Conservation (phyloP, 2,329 filamentous ascomycete species). For the Metarhizium robertsii region DNA sequence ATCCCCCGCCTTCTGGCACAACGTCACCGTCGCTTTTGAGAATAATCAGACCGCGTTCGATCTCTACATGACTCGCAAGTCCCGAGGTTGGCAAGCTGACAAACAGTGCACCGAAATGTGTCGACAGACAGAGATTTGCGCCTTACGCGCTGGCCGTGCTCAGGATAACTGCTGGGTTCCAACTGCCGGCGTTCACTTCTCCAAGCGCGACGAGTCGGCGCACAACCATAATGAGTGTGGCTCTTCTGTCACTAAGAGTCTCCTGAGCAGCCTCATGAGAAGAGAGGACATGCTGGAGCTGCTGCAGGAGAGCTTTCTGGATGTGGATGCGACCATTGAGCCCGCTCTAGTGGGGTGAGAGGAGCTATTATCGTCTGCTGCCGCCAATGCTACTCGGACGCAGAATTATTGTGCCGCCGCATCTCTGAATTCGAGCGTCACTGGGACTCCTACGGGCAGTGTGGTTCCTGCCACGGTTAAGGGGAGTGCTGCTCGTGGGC, state of each 20-base stretch:
- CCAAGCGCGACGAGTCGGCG: slow-evolving; percentile 15
- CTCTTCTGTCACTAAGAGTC: slow-evolving; percentile 14
- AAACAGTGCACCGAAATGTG: slow-evolving; percentile 18
- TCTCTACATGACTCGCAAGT: slow-evolving; percentile 35
- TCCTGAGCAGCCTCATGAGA: slow-evolving; percentile 13
- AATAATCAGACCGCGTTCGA: slow-evolving; percentile 31
- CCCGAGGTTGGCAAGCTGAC: slow-evolving; percentile 31
- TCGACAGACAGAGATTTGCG: slow-evolving; percentile 36
- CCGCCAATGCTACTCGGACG: not conserved
- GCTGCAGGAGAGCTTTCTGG: slow-evolving; percentile 11
- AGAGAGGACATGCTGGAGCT: slow-evolving; percentile 14
- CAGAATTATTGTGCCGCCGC: not conserved
- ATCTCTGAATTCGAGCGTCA: not conserved
- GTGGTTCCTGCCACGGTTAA: not conserved
- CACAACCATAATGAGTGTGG: slow-evolving; percentile 15
- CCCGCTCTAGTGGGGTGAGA: not conserved
- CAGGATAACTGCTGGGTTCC: slow-evolving; percentile 39
- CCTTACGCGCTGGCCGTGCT: slow-evolving; percentile 37
- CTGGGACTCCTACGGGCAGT: not conserved
- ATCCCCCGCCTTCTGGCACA: slow-evolving; percentile 48
- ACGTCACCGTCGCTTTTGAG: slow-evolving; percentile 40
- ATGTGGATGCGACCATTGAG: not conserved
- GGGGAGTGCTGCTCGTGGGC: not conserved
- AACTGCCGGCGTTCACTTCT: slow-evolving; percentile 19
- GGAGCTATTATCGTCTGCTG: not conserved